Base-by-base conservation (phyloP, 495 filamentous ascomycete genomes). In the Clohesyomyces aquaticus region DNA sequence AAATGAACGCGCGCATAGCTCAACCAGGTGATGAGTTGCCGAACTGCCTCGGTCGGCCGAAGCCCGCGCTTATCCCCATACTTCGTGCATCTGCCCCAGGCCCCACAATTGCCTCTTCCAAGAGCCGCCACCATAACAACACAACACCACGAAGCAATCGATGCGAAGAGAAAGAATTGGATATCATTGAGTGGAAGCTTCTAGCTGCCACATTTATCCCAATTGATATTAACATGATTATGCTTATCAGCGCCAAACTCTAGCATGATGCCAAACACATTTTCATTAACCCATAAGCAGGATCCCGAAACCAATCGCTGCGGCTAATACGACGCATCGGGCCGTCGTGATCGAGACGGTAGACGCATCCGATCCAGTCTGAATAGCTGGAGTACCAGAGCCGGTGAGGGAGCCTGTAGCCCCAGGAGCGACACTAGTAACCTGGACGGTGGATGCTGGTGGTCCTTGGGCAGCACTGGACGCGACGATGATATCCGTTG, bases 351-450 rank as follows among this genome's bases (percentile, higher is more conserved):
- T 19, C 22, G 51, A 45, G 35, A 61, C 4, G 12, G 3, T 50
- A 22, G 64, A 61, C 10, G 64, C 57, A 10, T 38, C 55, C 12
- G 50, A 42, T 18, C 23, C 64, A 16, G 64, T 67, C 58, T 55
- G 50, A 29, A 29, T 26, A 18, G 63, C 56, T 16, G 54, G 8
- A 2, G 28, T 48, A n/a, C 45, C 42, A 3, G 27, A 27, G 27
- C 22, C 45, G 4, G 47, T 50, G 4, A 55, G 18, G 4, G 43
- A 14, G 19, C 21, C 52, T 18, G 54, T 50, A 0, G 47, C n/a
- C 16, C 41, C 51, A 11, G 49, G 12, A 19, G 25, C 23, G 45
- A 52, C 19, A 42, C 42, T 50, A 32, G 32, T 41, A 9, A 35
- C 4, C 27, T 61, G 41, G 11, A 57, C 19, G n/a, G 55, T 67